Evolutionary conservation across 176 grass and related monocot species (phyloP).

Genomic region (Oryza rufipogon): DNA sequence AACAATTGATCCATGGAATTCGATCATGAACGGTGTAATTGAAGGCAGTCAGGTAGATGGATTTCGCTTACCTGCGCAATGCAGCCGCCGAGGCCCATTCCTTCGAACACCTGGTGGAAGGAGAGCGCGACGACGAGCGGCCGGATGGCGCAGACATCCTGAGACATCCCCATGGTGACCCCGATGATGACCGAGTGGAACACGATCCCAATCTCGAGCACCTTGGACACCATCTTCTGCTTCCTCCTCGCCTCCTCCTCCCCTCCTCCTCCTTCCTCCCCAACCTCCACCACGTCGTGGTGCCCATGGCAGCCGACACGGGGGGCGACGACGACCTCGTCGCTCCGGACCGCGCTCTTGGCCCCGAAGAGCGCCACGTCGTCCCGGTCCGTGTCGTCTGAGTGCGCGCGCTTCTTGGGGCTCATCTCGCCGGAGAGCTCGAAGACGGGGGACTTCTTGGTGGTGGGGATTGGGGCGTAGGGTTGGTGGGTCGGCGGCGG

Average conservation of each 20-base stretch:
- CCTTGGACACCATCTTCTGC: slow-evolving; percentile 98
- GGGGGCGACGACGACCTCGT: slow-evolving; percentile 19
- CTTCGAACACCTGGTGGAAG: slow-evolving; percentile 98
- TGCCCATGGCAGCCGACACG: slow-evolving; percentile 53
- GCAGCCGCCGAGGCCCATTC: slow-evolving; percentile 95
- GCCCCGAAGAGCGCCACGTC: slow-evolving; percentile 54
- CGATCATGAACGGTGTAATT: not conserved
- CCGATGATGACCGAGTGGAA: slow-evolving; percentile 97
- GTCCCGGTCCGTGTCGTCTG: slow-evolving; percentile 39
- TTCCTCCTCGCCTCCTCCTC: slow-evolving; percentile 75
- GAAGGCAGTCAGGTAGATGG: not conserved
- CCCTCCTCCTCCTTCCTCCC: slow-evolving; percentile 36
- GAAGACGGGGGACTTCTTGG: slow-evolving; percentile 36
- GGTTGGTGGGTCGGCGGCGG: not conserved
- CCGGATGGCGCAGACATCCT: slow-evolving; percentile 79
- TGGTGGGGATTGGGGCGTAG: slow-evolving; percentile 60
- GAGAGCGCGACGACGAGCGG: slow-evolving; percentile 84
- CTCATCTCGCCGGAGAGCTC: slow-evolving; percentile 62
- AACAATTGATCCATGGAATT: not conserved
- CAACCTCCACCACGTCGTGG: slow-evolving; percentile 47
- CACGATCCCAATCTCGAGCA: slow-evolving; percentile 90
- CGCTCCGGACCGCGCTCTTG: slow-evolving; percentile 40
- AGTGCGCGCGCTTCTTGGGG: slow-evolving; percentile 46
- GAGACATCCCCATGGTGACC: slow-evolving; percentile 84
- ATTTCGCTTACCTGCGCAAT: slow-evolving; percentile 76